phyloP scores from a whole-genome alignment of 208 protist species.

The Lotmaria passim region DNA sequence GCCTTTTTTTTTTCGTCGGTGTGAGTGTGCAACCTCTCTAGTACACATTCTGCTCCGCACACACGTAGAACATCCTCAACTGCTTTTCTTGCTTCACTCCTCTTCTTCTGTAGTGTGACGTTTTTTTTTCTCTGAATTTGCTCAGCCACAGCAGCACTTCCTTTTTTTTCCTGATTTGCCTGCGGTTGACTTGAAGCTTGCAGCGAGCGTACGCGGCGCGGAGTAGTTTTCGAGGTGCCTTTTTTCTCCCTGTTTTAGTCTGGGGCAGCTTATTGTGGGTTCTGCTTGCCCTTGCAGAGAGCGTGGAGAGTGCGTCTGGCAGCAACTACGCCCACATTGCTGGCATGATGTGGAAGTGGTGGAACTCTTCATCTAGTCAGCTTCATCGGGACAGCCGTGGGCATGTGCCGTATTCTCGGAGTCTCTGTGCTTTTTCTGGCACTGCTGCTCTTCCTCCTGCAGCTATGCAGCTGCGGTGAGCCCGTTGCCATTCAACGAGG shows the following conservation, averaged over 20 bases:
- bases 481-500: no score
- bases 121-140: no score
- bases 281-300: not conserved
- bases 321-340: not conserved
- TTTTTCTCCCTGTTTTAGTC: no score
- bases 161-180: not conserved
- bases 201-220: no score
- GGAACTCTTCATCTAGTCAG: conserved; percentile 1
- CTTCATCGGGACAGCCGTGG: conserved; percentile 1
- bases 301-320: not conserved
- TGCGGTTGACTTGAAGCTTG: no score
- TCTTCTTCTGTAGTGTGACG: not conserved
- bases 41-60: no score
- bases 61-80: no score
- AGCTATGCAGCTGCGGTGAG: no score
- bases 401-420: not conserved
- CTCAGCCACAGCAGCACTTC: no score
- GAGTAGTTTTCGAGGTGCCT: no score
- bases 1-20: not conserved
- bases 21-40: no score
- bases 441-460: not conserved
- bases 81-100: not conserved
- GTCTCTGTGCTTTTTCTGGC: not conserved
- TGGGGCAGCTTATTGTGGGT: not conserved
- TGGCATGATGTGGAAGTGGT: conserved; percentile 1